Evolutionary conservation across 1,284 basidiomycete species (phyloP).

Genomic region (Malassezia obtusa): DNA sequence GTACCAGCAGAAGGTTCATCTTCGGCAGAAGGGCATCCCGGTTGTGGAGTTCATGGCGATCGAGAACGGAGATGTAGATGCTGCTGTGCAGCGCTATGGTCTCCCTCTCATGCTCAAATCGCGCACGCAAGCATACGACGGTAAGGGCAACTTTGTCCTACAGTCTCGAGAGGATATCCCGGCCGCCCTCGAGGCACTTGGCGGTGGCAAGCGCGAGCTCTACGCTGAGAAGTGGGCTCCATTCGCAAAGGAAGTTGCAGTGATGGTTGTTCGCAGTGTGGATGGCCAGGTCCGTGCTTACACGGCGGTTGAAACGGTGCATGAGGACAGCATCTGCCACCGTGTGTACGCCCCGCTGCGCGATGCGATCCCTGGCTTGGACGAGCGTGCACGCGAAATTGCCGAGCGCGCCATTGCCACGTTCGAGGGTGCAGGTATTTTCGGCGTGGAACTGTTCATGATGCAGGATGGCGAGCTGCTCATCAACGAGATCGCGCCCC

Average conservation of each 20-base stretch:
- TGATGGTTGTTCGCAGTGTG: slow-evolving; percentile 77
- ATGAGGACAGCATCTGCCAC: slow-evolving; percentile 88
- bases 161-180: slow-evolving; percentile 54
- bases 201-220: slow-evolving; percentile 51
- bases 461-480: slow-evolving; percentile 73
- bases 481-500: slow-evolving; percentile 96
- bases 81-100: slow-evolving; percentile 54
- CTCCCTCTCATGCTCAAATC: slow-evolving; percentile 94
- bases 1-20: slow-evolving; percentile 72
- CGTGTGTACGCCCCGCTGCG: slow-evolving; percentile 71
- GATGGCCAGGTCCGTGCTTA: slow-evolving; percentile 70
- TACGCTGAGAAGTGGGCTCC: slow-evolving; percentile 93
- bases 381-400: slow-evolving; percentile 61
- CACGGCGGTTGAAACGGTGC: slow-evolving; percentile 88
- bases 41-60: slow-evolving; percentile 60
- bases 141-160: slow-evolving; percentile 81
- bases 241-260: slow-evolving; percentile 81
- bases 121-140: slow-evolving; percentile 88
- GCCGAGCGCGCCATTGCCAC: slow-evolving; percentile 75
- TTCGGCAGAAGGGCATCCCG: slow-evolving; percentile 51
- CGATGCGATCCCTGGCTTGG: slow-evolving; percentile 51
- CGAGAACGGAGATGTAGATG: slow-evolving; percentile 15
- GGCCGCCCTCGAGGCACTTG: slow-evolving; percentile 57
- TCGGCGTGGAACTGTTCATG: slow-evolving; percentile 97
- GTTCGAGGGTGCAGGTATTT: slow-evolving; percentile 79